Percentiles rank a stretch among this genome's conserved stretches.
Conservation (phyloP, 176 grass and related monocot species). For the Zea luxurians region DNA sequence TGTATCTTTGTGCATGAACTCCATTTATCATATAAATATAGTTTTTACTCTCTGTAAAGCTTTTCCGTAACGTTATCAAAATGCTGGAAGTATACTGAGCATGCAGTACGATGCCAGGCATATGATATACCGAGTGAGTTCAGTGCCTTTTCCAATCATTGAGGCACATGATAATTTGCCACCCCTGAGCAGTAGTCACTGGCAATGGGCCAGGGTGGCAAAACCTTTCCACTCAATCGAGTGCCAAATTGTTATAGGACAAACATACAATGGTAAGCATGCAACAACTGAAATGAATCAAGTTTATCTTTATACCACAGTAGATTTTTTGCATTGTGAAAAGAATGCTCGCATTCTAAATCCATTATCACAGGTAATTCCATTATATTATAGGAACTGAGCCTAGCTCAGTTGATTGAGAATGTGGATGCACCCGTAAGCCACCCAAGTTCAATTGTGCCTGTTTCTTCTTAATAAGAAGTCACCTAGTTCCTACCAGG, state of each 20-base stretch:
- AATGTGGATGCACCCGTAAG: background rate
- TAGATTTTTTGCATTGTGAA: constrained; percentile 11
- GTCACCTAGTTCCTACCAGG: background rate
- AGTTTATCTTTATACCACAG: background rate
- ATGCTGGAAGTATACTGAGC: background rate
- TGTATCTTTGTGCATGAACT: background rate
- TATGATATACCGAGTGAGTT: background rate
- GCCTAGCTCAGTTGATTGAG: background rate
- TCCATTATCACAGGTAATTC: constrained; percentile 8
- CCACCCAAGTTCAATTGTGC: background rate
- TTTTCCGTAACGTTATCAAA: background rate
- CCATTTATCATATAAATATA: background rate
- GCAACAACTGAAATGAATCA: background rate
- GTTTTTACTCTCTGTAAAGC: background rate
- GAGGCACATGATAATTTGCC: background rate
- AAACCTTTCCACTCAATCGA: background rate
- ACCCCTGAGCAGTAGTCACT: background rate
- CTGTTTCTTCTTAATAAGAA: background rate
- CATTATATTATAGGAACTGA: constrained; percentile 6
- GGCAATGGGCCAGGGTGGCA: background rate
- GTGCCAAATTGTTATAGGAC: background rate
- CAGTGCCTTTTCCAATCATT: background rate
- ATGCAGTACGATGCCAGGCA: background rate
- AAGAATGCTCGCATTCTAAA: background rate
- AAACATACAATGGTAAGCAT: constrained; percentile 21